Conservation (phyloP, 2,329 filamentous ascomycete species). For the Hypoxylon sp. region DNA sequence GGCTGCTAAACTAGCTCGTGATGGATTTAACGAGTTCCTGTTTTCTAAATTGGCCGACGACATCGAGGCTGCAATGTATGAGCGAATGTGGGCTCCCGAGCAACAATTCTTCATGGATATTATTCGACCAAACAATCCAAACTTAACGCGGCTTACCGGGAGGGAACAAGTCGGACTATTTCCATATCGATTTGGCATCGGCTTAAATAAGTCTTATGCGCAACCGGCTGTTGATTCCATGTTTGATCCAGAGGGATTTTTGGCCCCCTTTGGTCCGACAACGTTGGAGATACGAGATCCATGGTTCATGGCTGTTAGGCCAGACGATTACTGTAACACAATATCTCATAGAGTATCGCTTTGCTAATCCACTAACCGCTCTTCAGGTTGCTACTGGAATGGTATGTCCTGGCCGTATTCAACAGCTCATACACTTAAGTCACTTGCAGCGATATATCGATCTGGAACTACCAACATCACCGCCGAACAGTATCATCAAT, state of each 20-base stretch:
- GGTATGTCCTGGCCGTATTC: slow-evolving; percentile 62
- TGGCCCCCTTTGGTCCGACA: slow-evolving; percentile 57
- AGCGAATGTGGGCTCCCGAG: slow-evolving; percentile 55
- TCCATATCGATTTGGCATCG: slow-evolving; percentile 59
- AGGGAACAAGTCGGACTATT: slow-evolving; percentile 59
- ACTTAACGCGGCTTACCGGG: slow-evolving; percentile 53
- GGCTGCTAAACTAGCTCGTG: slow-evolving; percentile 54
- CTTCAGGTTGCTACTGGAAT: slow-evolving; percentile 58
- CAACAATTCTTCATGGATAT: slow-evolving; percentile 58
- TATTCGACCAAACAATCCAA: slow-evolving; percentile 55
- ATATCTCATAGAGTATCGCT: background rate
- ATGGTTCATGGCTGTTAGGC: slow-evolving; percentile 56
- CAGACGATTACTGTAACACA: slow-evolving; percentile 49
- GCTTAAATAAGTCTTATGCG: slow-evolving; percentile 50
- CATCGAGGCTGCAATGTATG: slow-evolving; percentile 54
- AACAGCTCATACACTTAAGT: slow-evolving; percentile 57
- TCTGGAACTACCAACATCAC: slow-evolving; percentile 53
- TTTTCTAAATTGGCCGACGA: slow-evolving; percentile 54
- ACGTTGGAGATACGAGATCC: slow-evolving; percentile 58
- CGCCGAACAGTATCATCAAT: slow-evolving; percentile 55
- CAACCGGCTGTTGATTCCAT: slow-evolving; percentile 53
- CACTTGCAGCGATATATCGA: slow-evolving; percentile 56
- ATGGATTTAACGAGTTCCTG: slow-evolving; percentile 48
- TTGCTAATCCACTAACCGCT: slow-evolving; percentile 7
- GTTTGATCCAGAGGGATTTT: slow-evolving; percentile 55